Percentiles rank a stretch among this genome's conserved stretches.
phyloP scores from a whole-genome alignment of 2,329 filamentous ascomycete species.

The Penicillium sp. region DNA sequence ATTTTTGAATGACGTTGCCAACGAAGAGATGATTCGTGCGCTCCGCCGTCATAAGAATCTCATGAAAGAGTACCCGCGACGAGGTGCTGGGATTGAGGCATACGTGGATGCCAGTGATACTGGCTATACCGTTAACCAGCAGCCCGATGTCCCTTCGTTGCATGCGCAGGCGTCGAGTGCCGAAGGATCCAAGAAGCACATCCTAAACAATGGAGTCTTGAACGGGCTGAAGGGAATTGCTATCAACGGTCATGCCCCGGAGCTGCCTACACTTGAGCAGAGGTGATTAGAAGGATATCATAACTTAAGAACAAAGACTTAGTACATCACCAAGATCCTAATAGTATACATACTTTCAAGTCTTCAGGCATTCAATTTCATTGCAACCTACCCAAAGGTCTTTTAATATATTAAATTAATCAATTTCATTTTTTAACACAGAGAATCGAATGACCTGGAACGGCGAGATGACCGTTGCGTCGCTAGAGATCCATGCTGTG shows the following conservation, averaged over 20 bases:
- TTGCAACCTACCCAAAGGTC: too few relatives aligned
- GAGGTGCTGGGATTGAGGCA: constrained; percentile 67
- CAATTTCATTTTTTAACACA: too few relatives aligned
- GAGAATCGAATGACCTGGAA: too few relatives aligned
- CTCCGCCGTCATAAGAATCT: constrained; percentile 65
- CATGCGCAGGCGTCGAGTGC: background rate
- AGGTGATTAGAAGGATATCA: background rate
- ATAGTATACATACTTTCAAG: too few relatives aligned
- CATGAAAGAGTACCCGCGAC: constrained; percentile 62
- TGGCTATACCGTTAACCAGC: constrained; percentile 38
- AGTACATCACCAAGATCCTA: too few relatives aligned
- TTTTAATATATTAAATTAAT: too few relatives aligned
- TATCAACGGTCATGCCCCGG: background rate
- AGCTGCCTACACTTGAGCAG: background rate
- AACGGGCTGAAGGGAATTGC: background rate
- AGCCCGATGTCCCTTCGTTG: background rate
- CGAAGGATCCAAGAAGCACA: background rate
- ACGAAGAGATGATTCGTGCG: constrained; percentile 63
- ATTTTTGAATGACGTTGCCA: constrained; percentile 68
- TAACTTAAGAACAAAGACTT: too few relatives aligned
- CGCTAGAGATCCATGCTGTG: background rate
- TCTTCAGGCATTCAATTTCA: too few relatives aligned
- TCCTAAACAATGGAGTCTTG: background rate
- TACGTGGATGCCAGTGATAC: constrained; percentile 71
- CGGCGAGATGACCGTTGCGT: too few relatives aligned